Percentiles rank a stretch among this genome's conserved stretches.
phyloP scores from a whole-genome alignment of 805 yeast genomes.

The Cyberlindnera veronae region DNA sequence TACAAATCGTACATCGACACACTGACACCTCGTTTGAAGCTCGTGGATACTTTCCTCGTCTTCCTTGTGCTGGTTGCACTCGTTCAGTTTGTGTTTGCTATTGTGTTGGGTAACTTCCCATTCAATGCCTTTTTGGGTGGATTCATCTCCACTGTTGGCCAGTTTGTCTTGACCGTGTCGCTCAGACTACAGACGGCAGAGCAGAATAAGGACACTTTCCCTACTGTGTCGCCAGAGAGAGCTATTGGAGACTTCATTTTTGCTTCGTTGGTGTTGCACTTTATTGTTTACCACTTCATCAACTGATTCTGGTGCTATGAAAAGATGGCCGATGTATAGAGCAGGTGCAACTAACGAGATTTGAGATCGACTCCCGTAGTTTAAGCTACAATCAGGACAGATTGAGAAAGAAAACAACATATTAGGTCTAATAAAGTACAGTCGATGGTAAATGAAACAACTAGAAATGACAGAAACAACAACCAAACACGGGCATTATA shows the following conservation, averaged over 20 bases:
- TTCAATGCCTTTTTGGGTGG: constrained; percentile 97
- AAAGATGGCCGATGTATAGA: too few relatives aligned
- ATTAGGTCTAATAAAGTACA: too few relatives aligned
- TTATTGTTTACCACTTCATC: constrained; percentile 85
- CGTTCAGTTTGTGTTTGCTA: constrained; percentile 74
- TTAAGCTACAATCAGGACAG: too few relatives aligned
- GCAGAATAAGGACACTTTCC: constrained; percentile 36
- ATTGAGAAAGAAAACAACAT: too few relatives aligned
- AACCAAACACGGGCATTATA: too few relatives aligned
- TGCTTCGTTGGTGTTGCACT: constrained; percentile 86
- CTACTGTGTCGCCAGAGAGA: constrained; percentile 44
- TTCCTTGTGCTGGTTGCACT: constrained; percentile 74
- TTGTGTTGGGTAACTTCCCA: constrained; percentile 85
- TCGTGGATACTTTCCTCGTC: constrained; percentile 74
- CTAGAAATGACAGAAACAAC: too few relatives aligned
- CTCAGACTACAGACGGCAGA: constrained; percentile 69
- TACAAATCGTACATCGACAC: constrained; percentile 32
- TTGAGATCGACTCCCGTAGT: too few relatives aligned
- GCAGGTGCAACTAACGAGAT: too few relatives aligned
- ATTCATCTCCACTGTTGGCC: constrained; percentile 88
- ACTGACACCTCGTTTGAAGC: constrained; percentile 44
- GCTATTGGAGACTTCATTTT: constrained; percentile 87
- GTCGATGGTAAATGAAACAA: too few relatives aligned
- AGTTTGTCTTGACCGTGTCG: constrained; percentile 83
- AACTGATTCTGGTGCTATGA: constrained; percentile 54